Evolutionary conservation across 108 stramenopile genomes (phyloP), one percentile per base, ranked within the genome.

Genomic region (Fragilaria crotonensis): DNA sequence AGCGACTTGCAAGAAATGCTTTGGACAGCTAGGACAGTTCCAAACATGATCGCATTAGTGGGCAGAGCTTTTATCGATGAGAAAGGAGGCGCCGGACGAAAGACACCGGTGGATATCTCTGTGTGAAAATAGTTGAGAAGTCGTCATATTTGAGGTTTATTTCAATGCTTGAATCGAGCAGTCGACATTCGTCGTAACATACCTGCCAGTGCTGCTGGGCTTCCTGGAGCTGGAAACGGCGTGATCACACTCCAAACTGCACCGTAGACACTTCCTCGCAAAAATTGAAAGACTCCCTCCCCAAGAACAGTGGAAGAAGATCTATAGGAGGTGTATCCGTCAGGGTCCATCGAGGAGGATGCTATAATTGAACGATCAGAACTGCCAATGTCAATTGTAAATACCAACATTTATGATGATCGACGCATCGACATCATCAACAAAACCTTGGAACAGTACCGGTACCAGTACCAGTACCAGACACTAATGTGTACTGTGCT

Each of bases 21-120:
- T 62, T 77, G 76, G 1, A 59, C 41, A 28, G 61, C 70, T 49
- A 71, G 22, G 9, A 77, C 23, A 23, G 67, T 60, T 49, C 76
- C 76, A 50, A 77, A 72, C 5, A 72, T 64, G 7, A 65, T 23
- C 5, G 76, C 76, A 52, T 77, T 72, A 47, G 54, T 45, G 0
- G 63, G 63, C 26, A 77, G 59, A 30, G 70, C 66, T 4, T 47
- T 33, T 48, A 71, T 23, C 31, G 69, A 70, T 26, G 50, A 44
- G 31, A 75, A 75, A 0, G 64, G 63, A 25, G 68, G 53, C 9
- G 70, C 76, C 22, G 76, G 58, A 48, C 52, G 54, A 57, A 72
- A 77, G 32, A 64, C 48, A 7, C 66, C 66, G 25, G 70, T 72
- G 23, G 47, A 51, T 3, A 53, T 61, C 45, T 76, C 75, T 59